A percentile compares a stretch with the other conserved stretches of the same genome.
These are phyloP conservation scores for Globisporangium perplexum DNA, from an alignment of 352 stramenopile species.

Conservation along the genomic window DNA sequence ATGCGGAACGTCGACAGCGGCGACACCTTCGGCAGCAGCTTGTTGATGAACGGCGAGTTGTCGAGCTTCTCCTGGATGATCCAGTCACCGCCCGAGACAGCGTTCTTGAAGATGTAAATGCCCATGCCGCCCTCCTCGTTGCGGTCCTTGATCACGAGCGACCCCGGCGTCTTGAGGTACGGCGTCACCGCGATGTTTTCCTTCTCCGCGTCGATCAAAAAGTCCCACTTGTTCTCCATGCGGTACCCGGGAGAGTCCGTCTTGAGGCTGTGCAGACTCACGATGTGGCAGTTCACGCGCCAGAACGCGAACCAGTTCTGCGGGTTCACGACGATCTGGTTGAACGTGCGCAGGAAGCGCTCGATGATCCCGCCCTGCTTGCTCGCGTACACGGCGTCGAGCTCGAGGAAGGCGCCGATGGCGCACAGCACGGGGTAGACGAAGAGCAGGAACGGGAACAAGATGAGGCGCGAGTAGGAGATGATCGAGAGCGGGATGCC, in stretches of 20 bases:
- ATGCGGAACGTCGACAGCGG: slow-evolving; percentile 97
- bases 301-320: slow-evolving; percentile 98
- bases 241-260: slow-evolving; percentile 90
- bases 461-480: slow-evolving; percentile 74
- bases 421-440: slow-evolving; percentile 86
- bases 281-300: slow-evolving; percentile 94
- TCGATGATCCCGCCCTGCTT: slow-evolving; percentile 72
- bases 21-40: slow-evolving; percentile 89
- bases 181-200: slow-evolving; percentile 91
- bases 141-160: slow-evolving; percentile 96
- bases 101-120: slow-evolving; percentile 98
- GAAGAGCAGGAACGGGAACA: slow-evolving; percentile 84
- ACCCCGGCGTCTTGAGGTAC: slow-evolving; percentile 86
- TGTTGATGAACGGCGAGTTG: slow-evolving; percentile 91
- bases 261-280: slow-evolving; percentile 92
- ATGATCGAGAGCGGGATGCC: slow-evolving; percentile 91
- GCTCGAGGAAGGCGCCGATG: slow-evolving; percentile 76
- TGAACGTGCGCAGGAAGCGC: slow-evolving; percentile 88
- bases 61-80: slow-evolving; percentile 97
- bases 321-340: slow-evolving; percentile 73
- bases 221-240: slow-evolving; percentile 99
- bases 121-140: slow-evolving; percentile 98
- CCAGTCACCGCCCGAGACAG: slow-evolving; percentile 88
- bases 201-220: slow-evolving; percentile 91
- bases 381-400: slow-evolving; percentile 52